Evolutionary conservation across 139 green algal genomes (phyloP).

Genomic region (Pseudopediastrum boryanum): DNA sequence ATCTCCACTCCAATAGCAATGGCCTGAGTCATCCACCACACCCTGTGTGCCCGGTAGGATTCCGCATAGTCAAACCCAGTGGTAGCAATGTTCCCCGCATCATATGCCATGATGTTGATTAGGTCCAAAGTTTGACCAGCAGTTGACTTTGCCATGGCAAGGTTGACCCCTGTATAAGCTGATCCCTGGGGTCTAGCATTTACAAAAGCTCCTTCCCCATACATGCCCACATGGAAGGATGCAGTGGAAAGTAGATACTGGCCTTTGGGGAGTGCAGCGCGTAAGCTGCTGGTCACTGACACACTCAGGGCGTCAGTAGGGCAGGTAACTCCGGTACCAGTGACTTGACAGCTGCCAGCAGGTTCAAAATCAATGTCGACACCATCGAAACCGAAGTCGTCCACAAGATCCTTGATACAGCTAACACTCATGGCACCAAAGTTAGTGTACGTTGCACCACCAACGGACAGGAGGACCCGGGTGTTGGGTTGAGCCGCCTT

Average conservation of each 20-base stretch:
- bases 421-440: not conserved
- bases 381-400: conserved; percentile 47
- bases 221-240: conserved; percentile 45
- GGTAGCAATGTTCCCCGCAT: conserved; percentile 8
- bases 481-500: conserved; percentile 48
- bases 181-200: conserved; percentile 3
- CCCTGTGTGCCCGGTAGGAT: conserved; percentile 40
- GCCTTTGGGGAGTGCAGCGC: conserved; percentile 43
- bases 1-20: conserved; percentile 46
- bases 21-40: conserved; percentile 37
- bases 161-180: conserved; percentile 36
- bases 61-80: conserved; percentile 20
- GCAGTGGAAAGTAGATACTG: conserved; percentile 46
- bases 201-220: conserved; percentile 40
- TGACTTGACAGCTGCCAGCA: not conserved
- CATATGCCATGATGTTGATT: conserved; percentile 52
- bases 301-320: conserved; percentile 45
- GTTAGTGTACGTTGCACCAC: conserved; percentile 55
- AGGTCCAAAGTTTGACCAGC: conserved; percentile 45
- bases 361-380: conserved; percentile 26
- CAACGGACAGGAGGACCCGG: conserved; percentile 47
- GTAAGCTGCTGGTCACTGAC: conserved; percentile 14
- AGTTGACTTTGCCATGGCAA: conserved; percentile 39
- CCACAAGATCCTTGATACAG: conserved; percentile 48
- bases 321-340: conserved; percentile 31